These are phyloP conservation scores for Corymbia calophylla DNA, from an alignment of 441 rosid genomes.

Conservation along the genomic window DNA sequence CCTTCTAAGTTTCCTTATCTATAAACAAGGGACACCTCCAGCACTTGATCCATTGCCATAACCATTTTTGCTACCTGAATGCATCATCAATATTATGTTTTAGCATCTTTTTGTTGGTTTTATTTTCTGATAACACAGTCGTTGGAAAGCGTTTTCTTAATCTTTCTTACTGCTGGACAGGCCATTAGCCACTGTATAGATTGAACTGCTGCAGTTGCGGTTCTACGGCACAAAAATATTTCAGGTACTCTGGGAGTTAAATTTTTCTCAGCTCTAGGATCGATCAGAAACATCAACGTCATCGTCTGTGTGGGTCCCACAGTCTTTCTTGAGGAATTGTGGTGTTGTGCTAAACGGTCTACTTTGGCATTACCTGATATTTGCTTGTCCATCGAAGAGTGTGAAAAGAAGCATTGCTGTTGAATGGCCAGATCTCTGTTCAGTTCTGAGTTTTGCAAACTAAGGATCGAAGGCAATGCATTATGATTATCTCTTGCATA, in stretches of 20 bases:
- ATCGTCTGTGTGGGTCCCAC: not conserved
- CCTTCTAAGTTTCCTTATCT: not conserved
- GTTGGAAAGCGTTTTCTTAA: not conserved
- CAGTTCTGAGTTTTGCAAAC: not conserved
- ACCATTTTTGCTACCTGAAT: not conserved
- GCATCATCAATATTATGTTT: not conserved
- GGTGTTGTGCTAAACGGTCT: not conserved
- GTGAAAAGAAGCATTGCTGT: not conserved
- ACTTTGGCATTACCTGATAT: not conserved
- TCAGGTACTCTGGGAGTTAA: not conserved
- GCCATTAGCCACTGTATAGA: not conserved
- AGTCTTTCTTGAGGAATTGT: not conserved
- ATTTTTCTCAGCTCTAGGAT: not conserved
- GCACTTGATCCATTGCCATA: not conserved
- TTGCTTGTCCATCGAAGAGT: not conserved
- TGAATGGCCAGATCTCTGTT: not conserved
- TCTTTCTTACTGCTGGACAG: not conserved
- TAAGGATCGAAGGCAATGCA: not conserved
- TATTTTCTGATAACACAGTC: not conserved
- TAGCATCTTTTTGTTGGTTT: not conserved
- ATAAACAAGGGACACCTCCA: not conserved
- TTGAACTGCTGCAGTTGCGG: not conserved
- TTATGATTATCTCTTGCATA: not conserved
- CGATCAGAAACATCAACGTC: not conserved
- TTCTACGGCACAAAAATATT: not conserved